Percentiles rank a stretch among this genome's conserved stretches.
Conservation (phyloP, 129 eudicot species). For the Solidago caesia region DNA sequence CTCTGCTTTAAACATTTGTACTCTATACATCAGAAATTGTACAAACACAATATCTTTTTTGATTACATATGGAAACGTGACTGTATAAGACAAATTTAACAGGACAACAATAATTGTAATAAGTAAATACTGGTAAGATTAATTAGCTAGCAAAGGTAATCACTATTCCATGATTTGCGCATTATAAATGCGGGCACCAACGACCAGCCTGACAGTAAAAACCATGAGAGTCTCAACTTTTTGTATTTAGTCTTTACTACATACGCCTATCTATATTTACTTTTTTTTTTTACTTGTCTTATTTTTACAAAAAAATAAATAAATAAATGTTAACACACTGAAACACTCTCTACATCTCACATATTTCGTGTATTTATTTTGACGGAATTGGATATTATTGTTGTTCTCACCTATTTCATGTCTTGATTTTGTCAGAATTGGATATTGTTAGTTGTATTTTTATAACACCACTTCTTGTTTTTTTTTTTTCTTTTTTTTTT, state of each 20-base stretch:
- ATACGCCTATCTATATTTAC: not conserved
- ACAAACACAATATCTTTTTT: not conserved
- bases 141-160: not conserved
- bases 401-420: no score
- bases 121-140: not conserved
- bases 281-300: not conserved
- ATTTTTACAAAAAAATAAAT: not conserved
- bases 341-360: no score
- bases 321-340: no score
- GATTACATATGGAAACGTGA: constrained; percentile 9
- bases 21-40: not conserved
- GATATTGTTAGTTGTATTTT: not conserved
- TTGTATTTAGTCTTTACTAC: constrained; percentile 21
- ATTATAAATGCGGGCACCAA: constrained; percentile 18
- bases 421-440: not conserved
- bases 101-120: not conserved
- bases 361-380: no score
- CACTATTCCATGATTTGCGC: constrained; percentile 16
- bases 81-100: constrained; percentile 19
- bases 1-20: not conserved
- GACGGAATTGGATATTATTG: no score
- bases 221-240: constrained; percentile 17
- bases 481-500: no score
- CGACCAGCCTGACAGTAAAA: constrained; percentile 20
- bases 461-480: no score